Conservation (phyloP, 805 yeast genomes). For the Tetrapisispora fleetii region DNA sequence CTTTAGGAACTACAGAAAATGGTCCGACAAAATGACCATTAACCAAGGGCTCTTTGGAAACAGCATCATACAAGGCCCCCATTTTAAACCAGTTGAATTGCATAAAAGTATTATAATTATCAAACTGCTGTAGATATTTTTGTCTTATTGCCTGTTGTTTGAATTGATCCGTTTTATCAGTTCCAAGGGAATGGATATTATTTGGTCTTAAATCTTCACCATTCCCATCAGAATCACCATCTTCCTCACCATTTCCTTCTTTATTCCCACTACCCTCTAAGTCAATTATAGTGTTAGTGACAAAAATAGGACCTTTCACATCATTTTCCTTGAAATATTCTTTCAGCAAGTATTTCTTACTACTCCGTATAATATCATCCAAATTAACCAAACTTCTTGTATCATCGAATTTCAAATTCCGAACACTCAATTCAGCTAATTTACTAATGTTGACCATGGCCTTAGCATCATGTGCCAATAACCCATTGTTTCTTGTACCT, state of each 20-base stretch:
- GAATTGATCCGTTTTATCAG: slow-evolving; percentile 13
- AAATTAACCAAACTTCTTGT: slow-evolving; percentile 41
- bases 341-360: slow-evolving; percentile 32
- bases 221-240: slow-evolving; percentile 16
- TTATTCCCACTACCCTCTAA: slow-evolving; percentile 1
- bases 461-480: slow-evolving; percentile 55
- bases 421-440: slow-evolving; percentile 54
- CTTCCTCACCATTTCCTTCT: slow-evolving; percentile 7
- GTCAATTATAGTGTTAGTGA: neutral
- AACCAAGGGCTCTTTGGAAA: slow-evolving; percentile 36
- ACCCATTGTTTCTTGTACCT: slow-evolving; percentile 29
- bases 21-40: slow-evolving; percentile 68
- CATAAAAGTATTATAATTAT: slow-evolving; percentile 30
- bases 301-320: slow-evolving; percentile 9
- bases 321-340: slow-evolving; percentile 20
- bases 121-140: slow-evolving; percentile 17
- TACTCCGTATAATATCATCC: slow-evolving; percentile 35
- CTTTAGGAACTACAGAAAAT: slow-evolving; percentile 47
- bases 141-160: slow-evolving; percentile 8
- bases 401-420: slow-evolving; percentile 50
- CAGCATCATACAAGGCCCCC: slow-evolving; percentile 41
- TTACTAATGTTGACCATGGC: slow-evolving; percentile 51
- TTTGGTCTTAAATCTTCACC: slow-evolving; percentile 10
- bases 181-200: slow-evolving; percentile 8
- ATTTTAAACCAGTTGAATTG: slow-evolving; percentile 50